A percentile compares a stretch with the other conserved stretches of the same genome.
phyloP scores from a whole-genome alignment of 1,284 basidiomycete genomes.

The Omphalotus olearius region DNA sequence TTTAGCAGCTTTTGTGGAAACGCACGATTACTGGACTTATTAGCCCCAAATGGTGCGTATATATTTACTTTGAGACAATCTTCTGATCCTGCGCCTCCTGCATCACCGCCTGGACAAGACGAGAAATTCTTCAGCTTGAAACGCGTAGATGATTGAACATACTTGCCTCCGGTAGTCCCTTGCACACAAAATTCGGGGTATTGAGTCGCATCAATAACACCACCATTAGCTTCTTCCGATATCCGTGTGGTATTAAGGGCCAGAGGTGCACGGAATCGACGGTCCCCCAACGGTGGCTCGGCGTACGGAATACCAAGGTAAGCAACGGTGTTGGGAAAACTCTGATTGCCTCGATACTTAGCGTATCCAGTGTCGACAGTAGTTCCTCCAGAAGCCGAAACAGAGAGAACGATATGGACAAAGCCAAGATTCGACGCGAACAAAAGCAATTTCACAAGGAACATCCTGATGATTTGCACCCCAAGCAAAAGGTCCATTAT shows the following conservation, averaged over 20 bases:
- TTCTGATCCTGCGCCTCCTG: conserved; percentile 59
- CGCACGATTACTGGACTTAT: conserved; percentile 37
- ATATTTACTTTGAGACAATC: conserved; percentile 54
- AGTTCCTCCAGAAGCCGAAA: conserved; percentile 18
- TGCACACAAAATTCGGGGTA: conserved; percentile 59
- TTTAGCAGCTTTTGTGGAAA: not conserved
- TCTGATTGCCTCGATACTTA: conserved; percentile 47
- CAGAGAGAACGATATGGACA: not conserved
- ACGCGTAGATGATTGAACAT: not conserved
- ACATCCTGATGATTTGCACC: no score
- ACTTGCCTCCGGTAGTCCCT: conserved; percentile 44
- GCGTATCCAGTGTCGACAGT: conserved; percentile 49
- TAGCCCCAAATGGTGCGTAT: conserved; percentile 43
- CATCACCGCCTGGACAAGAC: conserved; percentile 35
- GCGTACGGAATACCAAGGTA: conserved; percentile 55
- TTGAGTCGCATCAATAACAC: conserved; percentile 40
- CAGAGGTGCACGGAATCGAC: conserved; percentile 45
- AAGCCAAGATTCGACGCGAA: no score
- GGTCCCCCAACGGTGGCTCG: conserved; percentile 48
- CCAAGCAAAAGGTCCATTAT: no score
- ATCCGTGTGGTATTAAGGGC: conserved; percentile 40
- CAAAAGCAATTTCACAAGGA: no score
- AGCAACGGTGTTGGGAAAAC: conserved; percentile 48
- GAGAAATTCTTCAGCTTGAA: not conserved
- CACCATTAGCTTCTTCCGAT: conserved; percentile 26